These are phyloP conservation scores for Crucibulum laeve DNA, from an alignment of 768 basidiomycete species.

Conservation along the genomic window DNA sequence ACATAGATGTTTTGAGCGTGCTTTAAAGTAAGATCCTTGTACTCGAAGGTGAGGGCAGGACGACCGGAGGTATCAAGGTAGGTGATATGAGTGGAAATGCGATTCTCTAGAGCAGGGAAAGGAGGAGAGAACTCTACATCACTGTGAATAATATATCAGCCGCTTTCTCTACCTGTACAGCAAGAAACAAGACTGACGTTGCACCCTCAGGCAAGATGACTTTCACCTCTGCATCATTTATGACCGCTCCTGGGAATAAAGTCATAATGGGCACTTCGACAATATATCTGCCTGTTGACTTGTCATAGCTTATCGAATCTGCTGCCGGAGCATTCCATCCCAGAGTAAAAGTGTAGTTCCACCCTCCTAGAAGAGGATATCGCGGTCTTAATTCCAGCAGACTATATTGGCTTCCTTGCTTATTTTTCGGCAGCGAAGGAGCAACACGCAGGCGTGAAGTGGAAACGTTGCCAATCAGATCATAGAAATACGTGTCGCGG, in stretches of 20 bases:
- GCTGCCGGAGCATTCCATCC: conserved; percentile 89
- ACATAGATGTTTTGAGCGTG: conserved; percentile 84
- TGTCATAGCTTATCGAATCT: conserved; percentile 68
- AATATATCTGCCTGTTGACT: conserved; percentile 58
- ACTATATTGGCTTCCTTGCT: conserved; percentile 50
- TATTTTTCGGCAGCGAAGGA: conserved; percentile 59
- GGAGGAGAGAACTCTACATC: conserved; percentile 75
- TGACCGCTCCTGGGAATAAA: conserved; percentile 70
- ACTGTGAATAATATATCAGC: conserved; percentile 34
- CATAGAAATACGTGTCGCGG: conserved; percentile 83
- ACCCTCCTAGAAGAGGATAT: conserved; percentile 92
- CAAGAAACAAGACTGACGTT: conserved; percentile 51
- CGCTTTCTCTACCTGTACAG: neutral
- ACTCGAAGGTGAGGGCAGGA: conserved; percentile 70
- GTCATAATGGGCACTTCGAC: conserved; percentile 87
- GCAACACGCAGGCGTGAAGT: conserved; percentile 79
- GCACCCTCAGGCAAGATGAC: conserved; percentile 95
- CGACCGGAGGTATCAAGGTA: conserved; percentile 93
- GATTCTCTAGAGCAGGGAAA: conserved; percentile 66
- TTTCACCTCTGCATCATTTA: conserved; percentile 74
- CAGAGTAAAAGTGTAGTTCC: conserved; percentile 95
- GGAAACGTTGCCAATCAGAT: conserved; percentile 93
- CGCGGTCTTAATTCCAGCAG: conserved; percentile 82
- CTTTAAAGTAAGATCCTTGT: conserved; percentile 70
- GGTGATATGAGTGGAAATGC: conserved; percentile 65